Evolutionary conservation across 495 filamentous ascomycete genomes (phyloP), one percentile per base, ranked within the genome.

Genomic region (Lineolata rhizophorae): DNA sequence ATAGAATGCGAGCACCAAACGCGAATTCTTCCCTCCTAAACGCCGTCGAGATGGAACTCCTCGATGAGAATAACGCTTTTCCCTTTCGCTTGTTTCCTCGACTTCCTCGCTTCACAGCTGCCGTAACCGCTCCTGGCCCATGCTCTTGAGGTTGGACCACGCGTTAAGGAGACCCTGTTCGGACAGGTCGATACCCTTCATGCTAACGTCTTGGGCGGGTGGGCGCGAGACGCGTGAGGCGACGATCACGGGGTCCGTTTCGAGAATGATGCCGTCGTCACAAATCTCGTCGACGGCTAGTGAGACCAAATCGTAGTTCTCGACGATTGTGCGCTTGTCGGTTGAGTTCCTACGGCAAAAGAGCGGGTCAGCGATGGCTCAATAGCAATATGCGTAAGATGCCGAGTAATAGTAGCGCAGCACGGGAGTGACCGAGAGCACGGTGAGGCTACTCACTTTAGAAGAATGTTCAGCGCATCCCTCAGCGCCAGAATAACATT

Each of bases 141-240:
- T 87, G 42, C 71, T 65, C 63, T 91, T 92, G 43, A 84, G 85
- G 54, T 94, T 78, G 53, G 93, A 77, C 64, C 85, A 90, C 31
- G 83, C 64, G 57, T 95, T 95, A 47, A 92, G 67, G 42, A 99
- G 62, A 16, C 90, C 90, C 53, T 95, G 84, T 54, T 99, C 87
- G 28, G 78, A 81, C 26, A 99, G 67, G 48, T 99, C 87, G 51
- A 99, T 83, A 41, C 71, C 76, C 60, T 84, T 77, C 48, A 95
- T 67, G 40, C 76, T 77, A 34, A 71, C 76, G 57, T 99, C 87
- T 41, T 91, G 76, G 35, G 71, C 68, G n/a, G 87, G 87, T 13
- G 90, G 79, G 45, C 73, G 70, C 61, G 77, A 90, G 44, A 94
- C 90, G 33, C 87, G 58, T 40, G 80, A 80, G 21, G 82, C 72